Evolutionary conservation across 2,329 filamentous ascomycete species (phyloP).

Genomic region (Fusarium robinianum): DNA sequence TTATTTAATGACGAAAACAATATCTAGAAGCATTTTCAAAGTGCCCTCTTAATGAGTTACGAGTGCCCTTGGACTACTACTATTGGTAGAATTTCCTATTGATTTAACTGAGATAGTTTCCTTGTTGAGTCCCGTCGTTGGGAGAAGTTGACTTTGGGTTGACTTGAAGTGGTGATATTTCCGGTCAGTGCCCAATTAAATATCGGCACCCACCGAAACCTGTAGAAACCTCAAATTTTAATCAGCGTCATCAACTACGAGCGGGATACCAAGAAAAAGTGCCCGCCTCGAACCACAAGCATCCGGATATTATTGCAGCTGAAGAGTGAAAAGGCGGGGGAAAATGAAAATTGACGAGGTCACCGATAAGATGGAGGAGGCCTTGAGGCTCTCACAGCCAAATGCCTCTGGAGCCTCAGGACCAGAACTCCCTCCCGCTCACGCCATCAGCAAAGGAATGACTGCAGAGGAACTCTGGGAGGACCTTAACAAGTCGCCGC

Average conservation of each 20-base stretch:
- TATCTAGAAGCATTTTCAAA: too few relatives aligned
- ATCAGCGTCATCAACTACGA: too few relatives aligned
- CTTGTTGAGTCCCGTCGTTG: not conserved
- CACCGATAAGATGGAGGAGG: conserved; percentile 47
- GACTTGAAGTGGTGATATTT: conserved; percentile 12
- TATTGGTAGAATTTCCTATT: too few relatives aligned
- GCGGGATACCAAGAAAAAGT: too few relatives aligned
- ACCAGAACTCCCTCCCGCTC: conserved; percentile 53
- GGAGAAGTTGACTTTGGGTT: not conserved
- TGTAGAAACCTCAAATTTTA: conserved; percentile 35
- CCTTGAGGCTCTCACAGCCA: conserved; percentile 33
- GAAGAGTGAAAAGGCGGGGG: too few relatives aligned
- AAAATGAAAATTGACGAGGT: conserved; percentile 51
- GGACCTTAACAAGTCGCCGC: conserved; percentile 67
- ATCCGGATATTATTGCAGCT: too few relatives aligned
- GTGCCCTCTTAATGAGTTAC: too few relatives aligned
- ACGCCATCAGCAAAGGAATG: conserved; percentile 48
- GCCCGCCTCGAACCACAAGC: too few relatives aligned
- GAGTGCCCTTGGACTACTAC: too few relatives aligned
- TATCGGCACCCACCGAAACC: conserved; percentile 33
- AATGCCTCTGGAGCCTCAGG: conserved; percentile 32
- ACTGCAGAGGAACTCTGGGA: conserved; percentile 60
- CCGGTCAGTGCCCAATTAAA: conserved; percentile 32
- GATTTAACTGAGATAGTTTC: not conserved
- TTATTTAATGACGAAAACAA: too few relatives aligned